Evolutionary conservation across 2,329 filamentous ascomycete species (phyloP).

Genomic region (Calonectria hongkongensis): DNA sequence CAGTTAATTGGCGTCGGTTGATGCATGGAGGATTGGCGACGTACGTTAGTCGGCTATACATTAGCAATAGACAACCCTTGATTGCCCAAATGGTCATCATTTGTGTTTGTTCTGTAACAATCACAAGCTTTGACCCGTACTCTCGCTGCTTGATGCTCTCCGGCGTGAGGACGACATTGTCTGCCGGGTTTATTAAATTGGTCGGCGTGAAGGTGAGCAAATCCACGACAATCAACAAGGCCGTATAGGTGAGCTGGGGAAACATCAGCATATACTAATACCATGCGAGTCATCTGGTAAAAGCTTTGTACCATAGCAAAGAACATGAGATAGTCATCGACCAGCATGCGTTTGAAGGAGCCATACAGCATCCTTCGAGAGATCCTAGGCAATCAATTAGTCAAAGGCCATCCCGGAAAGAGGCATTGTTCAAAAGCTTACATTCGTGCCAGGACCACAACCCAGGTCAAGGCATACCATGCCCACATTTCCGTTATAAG

Average conservation of each 20-base stretch:
- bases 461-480: slow-evolving; percentile 63
- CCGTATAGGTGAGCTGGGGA: slow-evolving; percentile 41
- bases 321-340: slow-evolving; percentile 74
- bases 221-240: slow-evolving; percentile 49
- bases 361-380: slow-evolving; percentile 63
- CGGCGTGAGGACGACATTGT: slow-evolving; percentile 67
- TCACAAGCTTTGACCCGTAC: slow-evolving; percentile 75
- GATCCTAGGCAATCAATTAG: slow-evolving; percentile 47
- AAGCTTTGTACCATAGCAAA: slow-evolving; percentile 66
- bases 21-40: slow-evolving; percentile 38
- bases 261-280: background rate
- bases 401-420: slow-evolving; percentile 19
- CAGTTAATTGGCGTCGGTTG: fast-evolving
- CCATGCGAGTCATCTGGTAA: background rate
- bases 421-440: slow-evolving; percentile 51
- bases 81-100: slow-evolving; percentile 73
- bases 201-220: slow-evolving; percentile 65
- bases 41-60: slow-evolving; percentile 72
- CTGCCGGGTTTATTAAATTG: slow-evolving; percentile 73
- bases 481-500: slow-evolving; percentile 63
- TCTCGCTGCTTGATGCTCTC: slow-evolving; percentile 64
- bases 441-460: slow-evolving; percentile 63
- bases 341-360: slow-evolving; percentile 68
- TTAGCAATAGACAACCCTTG: slow-evolving; percentile 71
- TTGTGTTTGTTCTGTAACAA: slow-evolving; percentile 77